Evolutionary conservation across 805 yeast species (phyloP).

Genomic region (Sugiyamaella smithiae): DNA sequence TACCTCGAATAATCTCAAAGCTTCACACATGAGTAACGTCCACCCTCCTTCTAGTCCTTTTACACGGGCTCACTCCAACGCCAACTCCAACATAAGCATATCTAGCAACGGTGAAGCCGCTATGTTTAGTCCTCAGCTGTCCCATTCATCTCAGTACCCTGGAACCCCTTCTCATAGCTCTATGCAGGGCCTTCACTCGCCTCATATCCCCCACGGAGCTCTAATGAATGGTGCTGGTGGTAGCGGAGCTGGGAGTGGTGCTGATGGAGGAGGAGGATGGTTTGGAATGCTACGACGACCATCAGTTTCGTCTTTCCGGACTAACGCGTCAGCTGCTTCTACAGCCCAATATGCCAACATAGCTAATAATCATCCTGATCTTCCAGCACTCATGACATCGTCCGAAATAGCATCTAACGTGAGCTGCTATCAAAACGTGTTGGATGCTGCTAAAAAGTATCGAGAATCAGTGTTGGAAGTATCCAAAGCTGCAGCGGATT

Average conservation of each 20-base stretch:
- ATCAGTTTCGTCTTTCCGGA: conserved; percentile 15
- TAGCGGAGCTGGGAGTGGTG: neutral
- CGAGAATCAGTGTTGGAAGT: conserved; percentile 45
- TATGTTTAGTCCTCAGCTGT: neutral
- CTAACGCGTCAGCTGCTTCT: conserved; percentile 14
- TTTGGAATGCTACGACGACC: conserved; percentile 7
- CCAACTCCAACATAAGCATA: neutral
- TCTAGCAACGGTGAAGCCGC: neutral
- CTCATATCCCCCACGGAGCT: neutral
- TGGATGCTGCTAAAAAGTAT: conserved; percentile 47
- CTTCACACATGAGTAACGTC: too few species aligned
- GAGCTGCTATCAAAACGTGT: conserved; percentile 46
- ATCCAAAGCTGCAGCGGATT: conserved; percentile 61
- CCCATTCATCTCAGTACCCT: too few species aligned
- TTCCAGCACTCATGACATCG: conserved; percentile 58
- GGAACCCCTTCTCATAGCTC: too few species aligned
- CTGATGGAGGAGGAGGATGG: neutral
- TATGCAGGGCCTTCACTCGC: neutral
- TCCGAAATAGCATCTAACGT: conserved; percentile 55
- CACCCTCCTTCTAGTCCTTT: neutral
- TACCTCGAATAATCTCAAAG: too few species aligned
- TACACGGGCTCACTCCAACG: neutral
- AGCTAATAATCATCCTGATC: conserved; percentile 40
- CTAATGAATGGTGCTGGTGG: neutral
- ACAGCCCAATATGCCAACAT: conserved; percentile 17